Evolutionary conservation across 129 eudicot species (phyloP).

Genomic region (Artemisia annua): DNA sequence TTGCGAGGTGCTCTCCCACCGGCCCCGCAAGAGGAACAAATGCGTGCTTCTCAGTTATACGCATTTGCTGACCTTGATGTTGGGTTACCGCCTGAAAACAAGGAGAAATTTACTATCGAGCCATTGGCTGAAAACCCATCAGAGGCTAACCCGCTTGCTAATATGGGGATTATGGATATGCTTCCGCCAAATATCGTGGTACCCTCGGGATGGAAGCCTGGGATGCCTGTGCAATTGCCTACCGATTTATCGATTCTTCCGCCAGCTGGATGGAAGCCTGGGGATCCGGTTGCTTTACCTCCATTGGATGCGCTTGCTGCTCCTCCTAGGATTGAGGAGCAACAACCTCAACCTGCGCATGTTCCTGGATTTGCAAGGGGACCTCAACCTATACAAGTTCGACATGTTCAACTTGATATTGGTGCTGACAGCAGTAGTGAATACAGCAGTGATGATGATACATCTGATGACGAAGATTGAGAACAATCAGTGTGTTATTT

Average conservation of each 20-base stretch:
- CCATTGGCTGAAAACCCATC: conserved; percentile 56
- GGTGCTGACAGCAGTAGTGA: conserved; percentile 84
- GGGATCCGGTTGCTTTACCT: conserved; percentile 84
- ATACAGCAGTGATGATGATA: conserved; percentile 65
- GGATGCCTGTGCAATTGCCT: conserved; percentile 96
- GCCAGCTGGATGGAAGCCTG: conserved; percentile 99
- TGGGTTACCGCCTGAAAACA: conserved; percentile 68
- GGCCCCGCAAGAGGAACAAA: conserved; percentile 97
- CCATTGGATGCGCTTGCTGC: conserved; percentile 61
- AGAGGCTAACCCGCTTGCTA: conserved; percentile 45
- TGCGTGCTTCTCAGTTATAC: conserved; percentile 91
- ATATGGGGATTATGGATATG: conserved; percentile 54
- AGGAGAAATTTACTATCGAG: conserved; percentile 54
- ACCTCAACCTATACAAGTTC: conserved; percentile 80
- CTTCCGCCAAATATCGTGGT: conserved; percentile 74
- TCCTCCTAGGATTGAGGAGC: conserved; percentile 57
- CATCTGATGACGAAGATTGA: conserved; percentile 85
- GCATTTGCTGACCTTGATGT: conserved; percentile 76
- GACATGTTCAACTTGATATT: conserved; percentile 82
- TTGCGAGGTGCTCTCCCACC: conserved; percentile 95
- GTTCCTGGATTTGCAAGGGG: conserved; percentile 51
- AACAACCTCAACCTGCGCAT: conserved; percentile 38
- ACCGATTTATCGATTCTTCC: conserved; percentile 70
- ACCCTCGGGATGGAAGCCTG: conserved; percentile 97
- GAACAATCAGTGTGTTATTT: not conserved